Percentiles rank a stretch among this genome's conserved stretches.
Conservation (phyloP, 768 basidiomycete genomes). For the Trametes cinnabarina region DNA sequence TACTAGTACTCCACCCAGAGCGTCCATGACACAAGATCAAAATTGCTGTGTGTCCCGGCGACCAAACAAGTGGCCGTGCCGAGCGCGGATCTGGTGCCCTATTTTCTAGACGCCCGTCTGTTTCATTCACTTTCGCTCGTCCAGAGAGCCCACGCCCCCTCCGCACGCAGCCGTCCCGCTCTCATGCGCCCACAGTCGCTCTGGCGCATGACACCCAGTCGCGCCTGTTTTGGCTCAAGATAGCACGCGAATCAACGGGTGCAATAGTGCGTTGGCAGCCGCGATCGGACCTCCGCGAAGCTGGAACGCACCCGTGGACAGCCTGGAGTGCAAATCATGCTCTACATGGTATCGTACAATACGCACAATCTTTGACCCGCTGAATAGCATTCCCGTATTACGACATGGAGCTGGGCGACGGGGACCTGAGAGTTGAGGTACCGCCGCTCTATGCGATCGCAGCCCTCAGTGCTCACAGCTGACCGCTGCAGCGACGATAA, state of each 20-base stretch:
- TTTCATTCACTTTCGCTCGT: not conserved
- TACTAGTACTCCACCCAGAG: not conserved
- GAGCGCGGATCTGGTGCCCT: constrained; percentile 7
- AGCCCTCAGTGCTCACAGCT: no score
- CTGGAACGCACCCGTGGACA: no score
- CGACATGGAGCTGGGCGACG: no score
- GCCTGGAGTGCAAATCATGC: no score
- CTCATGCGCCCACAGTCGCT: not conserved
- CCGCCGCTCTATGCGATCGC: no score
- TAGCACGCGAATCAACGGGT: not conserved
- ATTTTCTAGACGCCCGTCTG: not conserved
- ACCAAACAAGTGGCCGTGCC: constrained; percentile 7
- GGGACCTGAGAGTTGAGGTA: no score
- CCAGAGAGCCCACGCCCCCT: not conserved
- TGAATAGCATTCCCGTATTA: no score
- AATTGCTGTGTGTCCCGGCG: constrained; percentile 3
- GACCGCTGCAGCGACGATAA: no score
- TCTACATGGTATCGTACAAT: no score
- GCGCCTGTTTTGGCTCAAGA: not conserved
- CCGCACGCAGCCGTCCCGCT: not conserved
- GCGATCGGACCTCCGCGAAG: no score
- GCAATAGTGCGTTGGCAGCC: no score
- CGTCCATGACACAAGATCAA: not conserved
- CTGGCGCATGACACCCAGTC: not conserved
- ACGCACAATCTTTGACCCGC: no score